These are phyloP conservation scores for Danielia oregonensis DNA, from an alignment of 805 yeast species.

Conservation along the genomic window DNA sequence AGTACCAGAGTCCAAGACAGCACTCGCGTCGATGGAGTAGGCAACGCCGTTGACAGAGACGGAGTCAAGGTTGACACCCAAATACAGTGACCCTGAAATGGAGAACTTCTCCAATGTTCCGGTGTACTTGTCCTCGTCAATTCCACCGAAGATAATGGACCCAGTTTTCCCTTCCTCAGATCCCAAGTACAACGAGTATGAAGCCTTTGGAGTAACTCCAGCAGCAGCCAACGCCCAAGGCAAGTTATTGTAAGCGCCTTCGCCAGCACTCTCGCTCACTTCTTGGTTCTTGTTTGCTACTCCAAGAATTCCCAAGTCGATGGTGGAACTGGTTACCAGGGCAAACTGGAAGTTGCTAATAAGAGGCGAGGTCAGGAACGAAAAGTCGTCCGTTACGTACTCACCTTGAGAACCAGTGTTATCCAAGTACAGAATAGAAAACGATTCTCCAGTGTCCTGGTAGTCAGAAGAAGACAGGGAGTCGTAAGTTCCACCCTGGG, in stretches of 20 bases:
- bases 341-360: constrained; percentile 12
- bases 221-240: constrained; percentile 6
- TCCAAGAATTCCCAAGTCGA: constrained; percentile 4
- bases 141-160: constrained; percentile 30
- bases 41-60: constrained; percentile 6
- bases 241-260: constrained; percentile 5
- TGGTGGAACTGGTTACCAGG: not conserved
- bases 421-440: constrained; percentile 8
- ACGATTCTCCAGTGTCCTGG: constrained; percentile 6
- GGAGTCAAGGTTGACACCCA: constrained; percentile 5
- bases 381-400: constrained; percentile 9
- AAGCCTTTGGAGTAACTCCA: constrained; percentile 7
- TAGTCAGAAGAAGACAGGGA: constrained; percentile 3
- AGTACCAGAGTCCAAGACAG: constrained; percentile 12
- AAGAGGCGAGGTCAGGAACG: not conserved
- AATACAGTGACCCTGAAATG: constrained; percentile 1
- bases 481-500: not conserved
- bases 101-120: constrained; percentile 11
- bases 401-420: constrained; percentile 6
- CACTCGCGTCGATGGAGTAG: constrained; percentile 2
- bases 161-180: constrained; percentile 9
- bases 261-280: constrained; percentile 8
- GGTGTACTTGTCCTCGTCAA: constrained; percentile 25
- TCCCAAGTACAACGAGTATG: constrained; percentile 13
- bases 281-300: constrained; percentile 5